These are phyloP conservation scores for Carpinus fangiana DNA, from an alignment of 306 rosid species.

Conservation along the genomic window DNA sequence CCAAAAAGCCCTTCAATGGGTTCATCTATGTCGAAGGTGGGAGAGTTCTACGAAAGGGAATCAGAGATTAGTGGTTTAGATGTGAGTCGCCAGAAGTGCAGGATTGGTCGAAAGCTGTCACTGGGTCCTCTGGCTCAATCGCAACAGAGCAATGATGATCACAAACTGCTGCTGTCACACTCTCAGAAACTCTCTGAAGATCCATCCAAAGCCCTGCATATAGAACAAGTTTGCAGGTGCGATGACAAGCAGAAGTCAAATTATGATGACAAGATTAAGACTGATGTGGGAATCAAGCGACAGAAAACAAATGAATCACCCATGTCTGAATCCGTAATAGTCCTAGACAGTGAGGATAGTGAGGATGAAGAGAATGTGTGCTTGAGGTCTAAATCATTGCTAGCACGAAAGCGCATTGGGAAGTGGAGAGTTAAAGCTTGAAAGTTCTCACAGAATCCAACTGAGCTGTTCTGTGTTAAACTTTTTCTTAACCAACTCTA, in stretches of 20 bases:
- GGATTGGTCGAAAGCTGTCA: slow-evolving; percentile 18
- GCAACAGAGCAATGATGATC: slow-evolving; percentile 5
- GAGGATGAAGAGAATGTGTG: slow-evolving; percentile 29
- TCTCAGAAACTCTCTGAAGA: slow-evolving; percentile 13
- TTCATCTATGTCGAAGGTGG: background rate
- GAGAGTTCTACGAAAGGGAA: slow-evolving; percentile 6
- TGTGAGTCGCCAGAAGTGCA: background rate
- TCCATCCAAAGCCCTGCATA: slow-evolving; percentile 20
- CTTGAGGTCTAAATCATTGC: slow-evolving; percentile 22
- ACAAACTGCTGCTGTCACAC: slow-evolving; percentile 1
- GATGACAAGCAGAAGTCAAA: slow-evolving; percentile 14
- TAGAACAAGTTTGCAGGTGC: slow-evolving; percentile 5
- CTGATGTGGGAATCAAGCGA: background rate
- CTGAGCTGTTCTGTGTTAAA: background rate
- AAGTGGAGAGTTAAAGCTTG: slow-evolving; percentile 29
- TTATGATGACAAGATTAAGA: background rate
- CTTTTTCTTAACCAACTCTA: background rate
- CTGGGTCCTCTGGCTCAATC: background rate
- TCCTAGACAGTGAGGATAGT: slow-evolving; percentile 45
- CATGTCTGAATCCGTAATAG: slow-evolving; percentile 27
- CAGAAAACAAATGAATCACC: slow-evolving; percentile 14
- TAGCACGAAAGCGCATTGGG: slow-evolving; percentile 38
- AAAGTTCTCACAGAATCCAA: background rate
- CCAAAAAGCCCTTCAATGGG: background rate
- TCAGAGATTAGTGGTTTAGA: background rate